Evolutionary conservation across 2,329 filamentous ascomycete genomes (phyloP), one percentile per base, ranked within the genome.

Genomic region (Fonsecaea pugnacius): DNA sequence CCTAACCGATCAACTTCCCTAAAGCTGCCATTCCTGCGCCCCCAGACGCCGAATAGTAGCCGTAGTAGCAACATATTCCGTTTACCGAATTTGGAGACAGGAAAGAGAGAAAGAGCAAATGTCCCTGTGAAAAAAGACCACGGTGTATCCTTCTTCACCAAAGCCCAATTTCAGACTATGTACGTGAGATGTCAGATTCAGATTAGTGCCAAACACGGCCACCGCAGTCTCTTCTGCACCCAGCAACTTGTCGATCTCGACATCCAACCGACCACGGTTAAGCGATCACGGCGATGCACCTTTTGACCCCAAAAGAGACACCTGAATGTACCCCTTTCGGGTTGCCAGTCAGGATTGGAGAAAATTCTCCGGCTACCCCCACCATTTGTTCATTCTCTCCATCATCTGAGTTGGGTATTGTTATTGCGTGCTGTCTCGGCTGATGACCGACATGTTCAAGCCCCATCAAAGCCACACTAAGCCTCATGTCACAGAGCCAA

Each of bases 181-280:
- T 59, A 59, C 57, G 46, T 53, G 32, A 35, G 27, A 53, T 18
- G 51, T 53, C 51, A 53, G 51, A 32, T 53, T 51, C 30, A 52
- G 43, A 27, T 48, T 48, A 48, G 43, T 48, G 43, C 43, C 43
- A 48, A 10, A 4, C 18, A 9, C 10, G 21, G 21, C 9, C 21
- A 48, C 18, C 32, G 30, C 9, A 30, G 50, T 32, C 30, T 10
- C n/a, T 9, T 21, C 46, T 51, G 43, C n/a, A 21, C 18, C 33
- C 27, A 51, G 27, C 24, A 52, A 8, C 18, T 30, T 51, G 57
- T 18, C 35, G 57, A 59, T 59, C 43, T 21, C 27, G 33, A 32
- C 57, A 27, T 30, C 33, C 21, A 33, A 16, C 12, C 46, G 9
- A 12, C 27, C 27, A 30, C 10, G 16, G 10, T 16, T 59, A 36